Evolutionary conservation across 805 yeast species (phyloP).

Genomic region (Barnettozyma californica): DNA sequence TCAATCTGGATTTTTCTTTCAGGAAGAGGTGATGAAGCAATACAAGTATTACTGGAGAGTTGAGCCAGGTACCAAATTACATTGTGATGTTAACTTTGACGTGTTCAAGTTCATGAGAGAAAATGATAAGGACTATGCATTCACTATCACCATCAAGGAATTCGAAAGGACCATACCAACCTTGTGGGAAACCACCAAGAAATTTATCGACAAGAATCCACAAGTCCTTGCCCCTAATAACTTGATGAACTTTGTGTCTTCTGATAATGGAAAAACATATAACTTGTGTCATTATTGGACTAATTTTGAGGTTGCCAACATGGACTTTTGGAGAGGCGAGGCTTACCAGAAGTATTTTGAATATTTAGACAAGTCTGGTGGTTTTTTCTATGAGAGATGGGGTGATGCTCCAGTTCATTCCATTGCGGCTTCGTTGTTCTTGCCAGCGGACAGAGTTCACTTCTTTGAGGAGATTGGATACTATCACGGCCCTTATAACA

Average conservation of each 20-base stretch:
- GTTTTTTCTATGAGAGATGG: constrained; percentile 86
- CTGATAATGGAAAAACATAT: constrained; percentile 58
- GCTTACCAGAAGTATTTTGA: constrained; percentile 58
- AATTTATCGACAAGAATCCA: constrained; percentile 51
- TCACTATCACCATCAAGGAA: constrained; percentile 76
- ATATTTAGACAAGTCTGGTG: constrained; percentile 61
- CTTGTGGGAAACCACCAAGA: constrained; percentile 67
- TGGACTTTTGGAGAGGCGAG: constrained; percentile 60
- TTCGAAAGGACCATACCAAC: constrained; percentile 68
- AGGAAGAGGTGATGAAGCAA: constrained; percentile 66
- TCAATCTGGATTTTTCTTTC: constrained; percentile 85
- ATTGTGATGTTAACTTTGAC: constrained; percentile 80
- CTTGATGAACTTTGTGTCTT: constrained; percentile 54
- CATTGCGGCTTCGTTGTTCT: constrained; percentile 75
- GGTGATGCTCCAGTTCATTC: constrained; percentile 94
- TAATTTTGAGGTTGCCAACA: constrained; percentile 69
- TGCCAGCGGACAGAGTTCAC: constrained; percentile 66
- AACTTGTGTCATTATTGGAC: constrained; percentile 83
- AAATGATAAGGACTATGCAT: constrained; percentile 67
- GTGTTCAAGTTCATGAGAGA: constrained; percentile 79
- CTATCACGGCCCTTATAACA: constrained; percentile 74
- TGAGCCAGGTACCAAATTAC: constrained; percentile 78
- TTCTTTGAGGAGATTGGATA: constrained; percentile 84
- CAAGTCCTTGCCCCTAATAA: constrained; percentile 43
- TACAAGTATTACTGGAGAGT: constrained; percentile 94